Evolutionary conservation across 164 flowering plant genomes (phyloP).

Genomic region (Tetracentron sinense): DNA sequence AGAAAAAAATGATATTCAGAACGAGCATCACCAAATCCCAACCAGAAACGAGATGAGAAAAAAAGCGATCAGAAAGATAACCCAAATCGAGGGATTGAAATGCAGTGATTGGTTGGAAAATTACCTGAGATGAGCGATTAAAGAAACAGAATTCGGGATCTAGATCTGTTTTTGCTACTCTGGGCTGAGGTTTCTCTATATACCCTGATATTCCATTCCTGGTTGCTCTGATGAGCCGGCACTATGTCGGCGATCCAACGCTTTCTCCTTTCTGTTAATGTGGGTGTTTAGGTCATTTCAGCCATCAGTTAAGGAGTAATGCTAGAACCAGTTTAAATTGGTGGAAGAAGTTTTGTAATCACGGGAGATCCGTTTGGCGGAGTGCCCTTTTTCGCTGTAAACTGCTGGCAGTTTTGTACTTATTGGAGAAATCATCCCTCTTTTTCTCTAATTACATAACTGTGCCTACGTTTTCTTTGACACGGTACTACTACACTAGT

Average conservation of each 20-base stretch:
- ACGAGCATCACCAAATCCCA: neutral
- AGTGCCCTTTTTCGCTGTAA: too few species aligned
- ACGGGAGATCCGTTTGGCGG: too few species aligned
- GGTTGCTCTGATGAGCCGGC: neutral
- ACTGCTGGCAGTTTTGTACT: too few species aligned
- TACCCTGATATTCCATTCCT: neutral
- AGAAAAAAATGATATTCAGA: too few species aligned
- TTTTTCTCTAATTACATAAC: too few species aligned
- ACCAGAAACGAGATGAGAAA: neutral
- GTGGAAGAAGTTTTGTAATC: too few species aligned
- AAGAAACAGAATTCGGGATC: constrained; percentile 10
- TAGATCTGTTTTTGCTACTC: constrained; percentile 9
- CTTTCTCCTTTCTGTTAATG: neutral
- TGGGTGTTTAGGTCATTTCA: neutral
- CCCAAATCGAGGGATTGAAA: neutral
- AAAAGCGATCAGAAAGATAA: neutral
- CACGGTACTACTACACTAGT: too few species aligned
- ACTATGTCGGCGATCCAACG: neutral
- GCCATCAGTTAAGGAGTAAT: too few species aligned
- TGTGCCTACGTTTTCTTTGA: too few species aligned
- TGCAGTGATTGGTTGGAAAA: neutral
- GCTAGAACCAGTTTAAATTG: too few species aligned
- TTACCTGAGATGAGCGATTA: constrained; percentile 2
- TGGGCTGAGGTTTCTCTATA: neutral
- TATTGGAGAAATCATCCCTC: too few species aligned